A percentile compares a stretch with the other conserved stretches of the same genome.
phyloP scores from a whole-genome alignment of 2,329 filamentous ascomycete species.

The Colletotrichum musae region DNA sequence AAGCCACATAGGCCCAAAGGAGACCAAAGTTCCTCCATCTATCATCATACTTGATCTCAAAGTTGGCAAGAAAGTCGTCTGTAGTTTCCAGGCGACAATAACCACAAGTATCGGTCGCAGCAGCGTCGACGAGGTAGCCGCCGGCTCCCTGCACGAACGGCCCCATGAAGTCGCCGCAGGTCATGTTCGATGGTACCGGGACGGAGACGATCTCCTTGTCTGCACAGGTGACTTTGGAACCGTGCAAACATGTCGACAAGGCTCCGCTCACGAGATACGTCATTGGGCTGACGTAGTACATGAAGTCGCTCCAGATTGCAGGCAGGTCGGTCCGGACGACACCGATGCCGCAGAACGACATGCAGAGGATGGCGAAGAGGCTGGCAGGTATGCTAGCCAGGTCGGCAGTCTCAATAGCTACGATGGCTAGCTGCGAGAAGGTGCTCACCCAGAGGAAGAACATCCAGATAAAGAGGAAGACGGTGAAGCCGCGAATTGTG shows the following conservation, averaged over 20 bases:
- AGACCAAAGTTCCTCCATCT: constrained; percentile 68
- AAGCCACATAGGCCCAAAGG: constrained; percentile 66
- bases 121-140: constrained; percentile 37
- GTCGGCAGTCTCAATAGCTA: constrained; percentile 38
- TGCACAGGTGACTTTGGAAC: constrained; percentile 37
- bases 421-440: constrained; percentile 41
- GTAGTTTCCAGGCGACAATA: constrained; percentile 58
- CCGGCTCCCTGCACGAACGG: constrained; percentile 32
- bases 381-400: constrained; percentile 35
- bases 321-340: constrained; percentile 36
- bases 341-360: constrained; percentile 43
- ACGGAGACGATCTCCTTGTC: constrained; percentile 40
- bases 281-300: constrained; percentile 45
- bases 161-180: constrained; percentile 40
- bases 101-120: constrained; percentile 58
- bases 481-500: constrained; percentile 36
- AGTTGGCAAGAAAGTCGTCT: constrained; percentile 54
- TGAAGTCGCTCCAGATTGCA: constrained; percentile 43
- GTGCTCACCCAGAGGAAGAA: constrained; percentile 42
- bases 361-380: constrained; percentile 40
- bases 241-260: constrained; percentile 46
- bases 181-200: constrained; percentile 33
- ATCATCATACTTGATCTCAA: constrained; percentile 61
- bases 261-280: constrained; percentile 49
- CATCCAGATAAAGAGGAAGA: constrained; percentile 42